Evolutionary conservation across 228 moss, liverwort and hornwort genomes (phyloP).

Genomic region (Sphagnum magellanicum): DNA sequence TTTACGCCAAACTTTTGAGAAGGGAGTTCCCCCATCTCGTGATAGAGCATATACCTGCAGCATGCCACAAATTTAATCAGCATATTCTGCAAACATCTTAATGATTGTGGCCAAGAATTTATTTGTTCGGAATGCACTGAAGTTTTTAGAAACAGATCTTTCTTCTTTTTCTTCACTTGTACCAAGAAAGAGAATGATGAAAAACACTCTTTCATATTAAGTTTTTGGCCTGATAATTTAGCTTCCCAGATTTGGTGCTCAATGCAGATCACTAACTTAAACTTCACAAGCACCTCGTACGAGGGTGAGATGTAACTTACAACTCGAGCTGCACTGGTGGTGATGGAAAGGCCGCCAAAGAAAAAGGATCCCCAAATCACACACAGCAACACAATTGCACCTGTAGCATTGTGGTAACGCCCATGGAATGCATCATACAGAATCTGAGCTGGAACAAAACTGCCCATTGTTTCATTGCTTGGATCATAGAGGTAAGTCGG

Average conservation of each 20-base stretch:
- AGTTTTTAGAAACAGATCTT: too few species aligned
- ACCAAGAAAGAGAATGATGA: too few species aligned
- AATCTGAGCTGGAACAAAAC: constrained; percentile 86
- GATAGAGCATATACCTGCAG: constrained; percentile 82
- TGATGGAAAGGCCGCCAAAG: constrained; percentile 89
- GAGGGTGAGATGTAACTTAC: constrained; percentile 28
- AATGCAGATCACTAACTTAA: too few species aligned
- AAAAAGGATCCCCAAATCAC: constrained; percentile 91
- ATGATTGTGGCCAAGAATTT: neutral
- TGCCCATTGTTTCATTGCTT: constrained; percentile 73
- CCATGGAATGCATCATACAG: constrained; percentile 90
- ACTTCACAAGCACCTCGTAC: too few species aligned
- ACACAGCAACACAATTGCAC: constrained; percentile 62
- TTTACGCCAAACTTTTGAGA: constrained; percentile 57
- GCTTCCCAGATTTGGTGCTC: too few species aligned
- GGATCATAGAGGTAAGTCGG: constrained; percentile 59
- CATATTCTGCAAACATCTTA: neutral
- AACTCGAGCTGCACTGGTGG: constrained; percentile 94
- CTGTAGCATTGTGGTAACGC: constrained; percentile 73
- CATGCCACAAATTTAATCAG: neutral
- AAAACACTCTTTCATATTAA: too few species aligned
- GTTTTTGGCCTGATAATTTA: too few species aligned
- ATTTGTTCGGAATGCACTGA: too few species aligned
- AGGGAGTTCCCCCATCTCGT: constrained; percentile 83
- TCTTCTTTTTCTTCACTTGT: too few species aligned